phyloP scores from a whole-genome alignment of 2,329 filamentous ascomycete genomes.

The Arthrinium puccinioides region DNA sequence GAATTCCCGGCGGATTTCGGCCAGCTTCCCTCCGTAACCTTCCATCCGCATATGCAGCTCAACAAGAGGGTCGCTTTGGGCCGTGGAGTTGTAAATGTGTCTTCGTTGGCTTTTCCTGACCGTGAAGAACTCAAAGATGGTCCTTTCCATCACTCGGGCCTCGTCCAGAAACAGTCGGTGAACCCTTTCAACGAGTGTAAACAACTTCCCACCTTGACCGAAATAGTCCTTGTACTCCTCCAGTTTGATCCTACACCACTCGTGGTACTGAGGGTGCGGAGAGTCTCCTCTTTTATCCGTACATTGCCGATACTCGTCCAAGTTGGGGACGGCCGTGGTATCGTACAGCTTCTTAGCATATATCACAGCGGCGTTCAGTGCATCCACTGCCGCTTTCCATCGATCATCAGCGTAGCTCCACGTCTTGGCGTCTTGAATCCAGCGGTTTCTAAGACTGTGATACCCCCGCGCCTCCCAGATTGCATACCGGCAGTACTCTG shows the following conservation, averaged over 20 bases:
- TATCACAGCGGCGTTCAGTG: neutral
- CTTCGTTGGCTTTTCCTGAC: neutral
- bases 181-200: constrained; percentile 4
- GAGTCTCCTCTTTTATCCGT: neutral
- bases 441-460: constrained; percentile 4
- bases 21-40: neutral
- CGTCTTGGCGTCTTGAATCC: neutral
- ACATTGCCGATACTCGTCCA: neutral
- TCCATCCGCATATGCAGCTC: neutral
- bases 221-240: neutral
- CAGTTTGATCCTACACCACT: neutral
- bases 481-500: constrained; percentile 1
- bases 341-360: neutral
- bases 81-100: neutral
- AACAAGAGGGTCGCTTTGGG: neutral
- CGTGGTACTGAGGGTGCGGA: neutral
- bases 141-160: constrained; percentile 10
- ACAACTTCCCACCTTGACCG: constrained; percentile 9
- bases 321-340: neutral
- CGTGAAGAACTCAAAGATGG: constrained; percentile 14
- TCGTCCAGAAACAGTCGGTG: constrained; percentile 8
- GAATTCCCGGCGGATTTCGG: neutral
- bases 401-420: constrained; percentile 4
- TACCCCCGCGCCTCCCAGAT: constrained; percentile 3
- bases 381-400: neutral